These are phyloP conservation scores for Chaetomium tenue DNA, from an alignment of 495 filamentous ascomycete genomes.

Conservation along the genomic window DNA sequence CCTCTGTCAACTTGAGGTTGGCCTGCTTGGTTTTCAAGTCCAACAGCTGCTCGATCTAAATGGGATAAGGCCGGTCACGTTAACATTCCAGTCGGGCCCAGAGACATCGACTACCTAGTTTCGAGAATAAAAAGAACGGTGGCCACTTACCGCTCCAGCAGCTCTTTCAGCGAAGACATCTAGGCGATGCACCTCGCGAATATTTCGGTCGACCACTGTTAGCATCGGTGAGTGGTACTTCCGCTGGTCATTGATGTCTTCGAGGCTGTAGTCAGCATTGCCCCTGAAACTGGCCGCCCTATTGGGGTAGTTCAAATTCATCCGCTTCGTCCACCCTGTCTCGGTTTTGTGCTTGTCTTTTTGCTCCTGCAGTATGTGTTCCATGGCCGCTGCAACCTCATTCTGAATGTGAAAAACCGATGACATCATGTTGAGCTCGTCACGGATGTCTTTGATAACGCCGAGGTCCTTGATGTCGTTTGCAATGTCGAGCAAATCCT, in stretches of 20 bases:
- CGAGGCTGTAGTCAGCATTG: not conserved
- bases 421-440: conserved; percentile 1
- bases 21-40: conserved; percentile 1
- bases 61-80: not conserved
- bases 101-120: no score
- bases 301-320: no score
- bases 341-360: not conserved
- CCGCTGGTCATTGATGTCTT: not conserved
- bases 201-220: not conserved
- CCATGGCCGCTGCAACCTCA: not conserved
- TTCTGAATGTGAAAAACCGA: not conserved
- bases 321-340: not conserved
- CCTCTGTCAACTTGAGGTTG: not conserved
- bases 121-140: not conserved
- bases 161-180: not conserved
- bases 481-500: not conserved
- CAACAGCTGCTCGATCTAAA: conserved; percentile 1
- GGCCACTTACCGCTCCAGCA: not conserved
- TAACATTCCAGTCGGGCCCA: no score
- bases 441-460: not conserved
- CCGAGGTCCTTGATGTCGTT: not conserved
- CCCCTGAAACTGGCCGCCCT: not conserved
- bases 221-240: not conserved
- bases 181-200: not conserved
- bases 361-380: not conserved